A percentile compares a stretch with the other conserved stretches of the same genome.
Conservation (phyloP, 1,284 basidiomycete species). For the Ganoderma leucocontextum region DNA sequence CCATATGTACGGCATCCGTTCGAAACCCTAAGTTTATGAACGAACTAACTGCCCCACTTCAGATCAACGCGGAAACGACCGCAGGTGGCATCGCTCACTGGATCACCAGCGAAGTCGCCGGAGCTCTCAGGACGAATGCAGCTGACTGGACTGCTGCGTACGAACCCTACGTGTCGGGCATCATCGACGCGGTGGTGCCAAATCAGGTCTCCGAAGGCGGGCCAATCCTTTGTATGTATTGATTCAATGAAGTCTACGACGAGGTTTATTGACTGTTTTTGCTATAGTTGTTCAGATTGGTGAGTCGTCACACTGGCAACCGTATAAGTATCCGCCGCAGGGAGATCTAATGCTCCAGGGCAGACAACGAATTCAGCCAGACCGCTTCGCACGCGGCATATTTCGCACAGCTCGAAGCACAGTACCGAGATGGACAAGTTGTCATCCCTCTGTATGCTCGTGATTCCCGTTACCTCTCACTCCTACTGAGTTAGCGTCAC, state of each 20-base stretch:
- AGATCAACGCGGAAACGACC: slow-evolving; percentile 85
- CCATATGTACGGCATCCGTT: slow-evolving; percentile 34
- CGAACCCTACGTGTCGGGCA: slow-evolving; percentile 71
- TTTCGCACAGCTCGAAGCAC: slow-evolving; percentile 67
- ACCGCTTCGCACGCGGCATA: slow-evolving; percentile 61
- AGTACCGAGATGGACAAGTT: slow-evolving; percentile 63
- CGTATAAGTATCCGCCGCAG: no score
- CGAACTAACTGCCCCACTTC: slow-evolving; percentile 33
- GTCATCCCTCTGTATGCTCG: slow-evolving; percentile 64
- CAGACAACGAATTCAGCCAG: slow-evolving; percentile 83
- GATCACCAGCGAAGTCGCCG: slow-evolving; percentile 74
- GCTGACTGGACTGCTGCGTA: slow-evolving; percentile 75
- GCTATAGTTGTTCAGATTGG: slow-evolving; percentile 73
- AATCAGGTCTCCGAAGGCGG: slow-evolving; percentile 78
- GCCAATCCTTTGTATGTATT: slow-evolving; percentile 71
- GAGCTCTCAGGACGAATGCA: slow-evolving; percentile 72
- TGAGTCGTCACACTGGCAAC: no score
- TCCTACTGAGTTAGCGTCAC: neutral
- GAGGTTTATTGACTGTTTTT: neutral
- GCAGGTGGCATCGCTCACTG: slow-evolving; percentile 85
- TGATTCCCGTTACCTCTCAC: no score
- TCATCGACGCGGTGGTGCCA: slow-evolving; percentile 65
- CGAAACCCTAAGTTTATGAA: neutral
- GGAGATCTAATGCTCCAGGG: neutral
- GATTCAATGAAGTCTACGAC: neutral